A percentile compares a stretch with the other conserved stretches of the same genome.
phyloP scores from a whole-genome alignment of 2,329 filamentous ascomycete genomes.

The Fusarium algeriense region DNA sequence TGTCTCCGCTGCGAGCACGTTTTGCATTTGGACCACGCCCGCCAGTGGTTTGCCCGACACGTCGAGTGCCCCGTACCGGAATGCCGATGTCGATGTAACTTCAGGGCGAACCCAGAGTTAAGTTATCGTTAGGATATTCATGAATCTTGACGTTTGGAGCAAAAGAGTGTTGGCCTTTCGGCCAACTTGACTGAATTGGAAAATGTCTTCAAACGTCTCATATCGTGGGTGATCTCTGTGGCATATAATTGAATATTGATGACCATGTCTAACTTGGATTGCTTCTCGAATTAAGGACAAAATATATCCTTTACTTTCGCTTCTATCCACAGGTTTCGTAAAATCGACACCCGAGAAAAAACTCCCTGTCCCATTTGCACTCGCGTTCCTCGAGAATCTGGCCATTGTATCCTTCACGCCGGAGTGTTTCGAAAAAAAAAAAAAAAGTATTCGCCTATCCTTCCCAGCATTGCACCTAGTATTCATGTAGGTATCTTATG shows the following conservation, averaged over 20 bases:
- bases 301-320: constrained; percentile 16
- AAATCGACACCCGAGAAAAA: constrained; percentile 25
- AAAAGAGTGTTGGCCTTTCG: neutral
- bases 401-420: constrained; percentile 26
- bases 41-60: constrained; percentile 74
- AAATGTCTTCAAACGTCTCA: neutral
- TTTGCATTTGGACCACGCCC: constrained; percentile 74
- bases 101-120: constrained; percentile 70
- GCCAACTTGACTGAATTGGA: neutral
- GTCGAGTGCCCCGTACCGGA: constrained; percentile 76
- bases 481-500: constrained; percentile 21
- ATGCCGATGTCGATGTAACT: constrained; percentile 74
- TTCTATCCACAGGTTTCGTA: constrained; percentile 27
- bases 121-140: constrained; percentile 57
- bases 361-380: constrained; percentile 24
- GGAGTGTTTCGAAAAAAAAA: neutral
- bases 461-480: constrained; percentile 13
- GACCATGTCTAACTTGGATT: constrained; percentile 26
- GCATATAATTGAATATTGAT: constrained; percentile 21
- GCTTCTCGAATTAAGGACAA: constrained; percentile 17
- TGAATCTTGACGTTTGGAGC: neutral
- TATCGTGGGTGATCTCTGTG: neutral
- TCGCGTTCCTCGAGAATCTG: constrained; percentile 4
- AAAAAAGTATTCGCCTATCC: constrained; percentile 10
- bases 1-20: constrained; percentile 77